Base-by-base conservation (phyloP, 306 rosid species). In the Pyrus pyrifolia region DNA sequence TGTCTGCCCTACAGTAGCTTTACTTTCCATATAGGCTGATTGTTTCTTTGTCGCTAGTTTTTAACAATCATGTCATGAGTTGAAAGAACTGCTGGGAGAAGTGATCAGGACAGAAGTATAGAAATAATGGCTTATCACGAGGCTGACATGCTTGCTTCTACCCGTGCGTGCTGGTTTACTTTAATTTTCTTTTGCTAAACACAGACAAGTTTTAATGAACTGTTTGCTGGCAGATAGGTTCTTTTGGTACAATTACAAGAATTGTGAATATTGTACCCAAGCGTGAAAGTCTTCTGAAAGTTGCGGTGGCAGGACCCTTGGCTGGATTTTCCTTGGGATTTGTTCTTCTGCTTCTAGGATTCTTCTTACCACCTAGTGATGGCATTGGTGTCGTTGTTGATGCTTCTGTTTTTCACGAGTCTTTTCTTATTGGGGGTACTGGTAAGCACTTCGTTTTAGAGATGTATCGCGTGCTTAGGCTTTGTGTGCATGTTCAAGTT, bases 171-270 rank as follows among this genome's bases (percentile, higher is more conserved):
- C 40, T 25, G 74, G 67, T 23, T 72, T 58, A 57, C 31, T 38
- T 44, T 29, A 58, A 31, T 60, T 51, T 83, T 61, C 51, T 44
- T 29, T n/a, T 10, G 61, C 40, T 40, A 0, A 4, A 72, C 11
- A 42, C 11, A 17, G 18, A 42, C 3, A 68, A 85, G 78, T 85
- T 80, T 81, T 84, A 81, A 88, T 78, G 91, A 84, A 78, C 76
- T 82, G 73, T 81, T 83, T 94, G 96, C 91, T 90, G 93, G 91
- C 98, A 94, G 98, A 90, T 94, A 94, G 98, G 98, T 89, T 90
- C 97, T 71, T 92, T 92, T 85, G 97, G 97, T 85, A 85, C 98
- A 58, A 96, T 96, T 80, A 96, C 98, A 73, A 89, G 98, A 87
- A 91, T 96, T 77, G 44, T 89, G 82, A 96, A 86, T 80, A 92